phyloP scores from a whole-genome alignment of 805 yeast genomes.

The Saturnispora galanensis region DNA sequence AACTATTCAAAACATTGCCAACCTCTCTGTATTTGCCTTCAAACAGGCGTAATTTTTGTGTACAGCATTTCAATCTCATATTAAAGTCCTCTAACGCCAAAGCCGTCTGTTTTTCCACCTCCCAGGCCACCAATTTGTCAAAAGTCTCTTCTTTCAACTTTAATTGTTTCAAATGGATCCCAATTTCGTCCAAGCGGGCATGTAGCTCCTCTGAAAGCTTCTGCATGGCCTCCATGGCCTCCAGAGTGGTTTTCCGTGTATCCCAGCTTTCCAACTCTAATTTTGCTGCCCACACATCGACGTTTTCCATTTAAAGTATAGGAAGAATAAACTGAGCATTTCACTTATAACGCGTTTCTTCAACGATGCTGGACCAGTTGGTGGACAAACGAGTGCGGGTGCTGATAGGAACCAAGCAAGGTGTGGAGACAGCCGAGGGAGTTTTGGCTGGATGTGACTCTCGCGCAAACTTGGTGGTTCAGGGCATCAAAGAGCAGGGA shows the following conservation, averaged over 20 bases:
- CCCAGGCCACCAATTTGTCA: neutral
- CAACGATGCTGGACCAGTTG: conserved; percentile 1
- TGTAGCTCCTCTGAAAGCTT: conserved; percentile 11
- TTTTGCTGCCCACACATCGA: conserved; percentile 37
- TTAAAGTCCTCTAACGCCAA: conserved; percentile 4
- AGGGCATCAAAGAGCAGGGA: too few species aligned
- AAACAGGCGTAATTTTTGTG: neutral
- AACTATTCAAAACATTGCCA: too few species aligned
- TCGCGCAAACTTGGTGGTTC: too few species aligned
- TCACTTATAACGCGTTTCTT: too few species aligned
- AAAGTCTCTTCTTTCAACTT: conserved; percentile 3
- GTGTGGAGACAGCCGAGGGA: conserved; percentile 1
- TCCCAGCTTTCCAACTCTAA: conserved; percentile 41
- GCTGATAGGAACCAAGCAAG: neutral
- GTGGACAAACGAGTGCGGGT: conserved; percentile 1
- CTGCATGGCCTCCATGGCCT: conserved; percentile 9
- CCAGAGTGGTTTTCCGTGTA: conserved; percentile 25
- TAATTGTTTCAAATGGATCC: conserved; percentile 4
- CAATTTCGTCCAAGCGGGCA: conserved; percentile 3
- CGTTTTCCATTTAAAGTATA: conserved; percentile 21
- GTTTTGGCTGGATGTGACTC: conserved; percentile 1
- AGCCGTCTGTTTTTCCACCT: conserved; percentile 1
- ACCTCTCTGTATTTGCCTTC: neutral
- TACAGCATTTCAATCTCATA: neutral
- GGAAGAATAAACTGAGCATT: too few species aligned